Evolutionary conservation across 495 filamentous ascomycete species (phyloP).

Genomic region (Neurospora sp.): DNA sequence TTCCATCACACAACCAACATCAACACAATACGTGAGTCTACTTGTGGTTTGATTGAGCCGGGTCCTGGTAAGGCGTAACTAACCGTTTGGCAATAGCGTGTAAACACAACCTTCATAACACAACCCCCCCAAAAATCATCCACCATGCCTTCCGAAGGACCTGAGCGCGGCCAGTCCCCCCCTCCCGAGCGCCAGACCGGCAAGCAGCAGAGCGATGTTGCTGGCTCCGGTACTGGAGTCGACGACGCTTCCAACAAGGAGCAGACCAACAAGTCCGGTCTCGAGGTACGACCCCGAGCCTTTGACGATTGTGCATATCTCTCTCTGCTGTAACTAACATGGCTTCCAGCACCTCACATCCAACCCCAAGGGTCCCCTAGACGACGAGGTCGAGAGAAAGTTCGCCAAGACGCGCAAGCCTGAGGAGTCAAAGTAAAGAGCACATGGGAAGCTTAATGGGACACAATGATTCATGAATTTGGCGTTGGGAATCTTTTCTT

Average conservation of each 20-base stretch:
- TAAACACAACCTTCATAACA: background rate
- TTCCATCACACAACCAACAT: background rate
- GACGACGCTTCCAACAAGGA: conserved; percentile 39
- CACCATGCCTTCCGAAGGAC: conserved; percentile 13
- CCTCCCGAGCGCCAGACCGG: conserved; percentile 58
- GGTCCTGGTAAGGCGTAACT: background rate
- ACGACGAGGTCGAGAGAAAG: conserved; percentile 59
- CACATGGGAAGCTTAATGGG: background rate
- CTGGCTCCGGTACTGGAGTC: conserved; percentile 47
- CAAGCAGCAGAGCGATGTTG: conserved; percentile 49
- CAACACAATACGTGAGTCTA: background rate
- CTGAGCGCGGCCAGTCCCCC: conserved; percentile 70
- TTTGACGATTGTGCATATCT: background rate
- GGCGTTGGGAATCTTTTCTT: conserved; percentile 5
- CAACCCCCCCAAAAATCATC: background rate
- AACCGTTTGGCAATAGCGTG: background rate
- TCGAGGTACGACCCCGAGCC: conserved; percentile 29
- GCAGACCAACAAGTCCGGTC: conserved; percentile 34
- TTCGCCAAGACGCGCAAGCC: conserved; percentile 33
- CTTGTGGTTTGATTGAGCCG: background rate
- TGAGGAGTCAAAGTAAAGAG: background rate
- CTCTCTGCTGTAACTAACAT: conserved; percentile 6
- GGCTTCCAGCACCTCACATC: conserved; percentile 35
- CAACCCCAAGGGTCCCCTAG: conserved; percentile 64
- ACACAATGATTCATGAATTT: background rate